Evolutionary conservation across 345 rosid genomes (phyloP).

Genomic region (Anacardium occidentale): DNA sequence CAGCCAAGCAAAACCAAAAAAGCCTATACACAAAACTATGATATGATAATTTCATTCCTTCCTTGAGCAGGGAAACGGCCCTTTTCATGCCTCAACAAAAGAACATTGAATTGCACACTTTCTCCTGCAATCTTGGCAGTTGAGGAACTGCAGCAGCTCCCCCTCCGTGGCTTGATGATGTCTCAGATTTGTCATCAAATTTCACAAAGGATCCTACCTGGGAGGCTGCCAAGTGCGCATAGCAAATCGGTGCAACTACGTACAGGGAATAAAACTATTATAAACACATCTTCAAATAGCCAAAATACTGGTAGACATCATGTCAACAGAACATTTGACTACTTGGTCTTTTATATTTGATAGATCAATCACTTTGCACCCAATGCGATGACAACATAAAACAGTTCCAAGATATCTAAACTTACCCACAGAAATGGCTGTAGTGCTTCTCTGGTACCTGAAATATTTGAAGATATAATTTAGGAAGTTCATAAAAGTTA

Average conservation of each 20-base stretch:
- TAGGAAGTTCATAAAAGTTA: neutral
- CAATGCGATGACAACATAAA: neutral
- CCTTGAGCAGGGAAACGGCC: too few relatives aligned
- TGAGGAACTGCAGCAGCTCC: slow-evolving; percentile 51
- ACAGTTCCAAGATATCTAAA: neutral
- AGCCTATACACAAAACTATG: neutral
- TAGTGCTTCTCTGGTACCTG: slow-evolving; percentile 89
- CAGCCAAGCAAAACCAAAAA: neutral
- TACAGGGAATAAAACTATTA: neutral
- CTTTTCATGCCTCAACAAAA: slow-evolving; percentile 43
- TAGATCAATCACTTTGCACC: too few relatives aligned
- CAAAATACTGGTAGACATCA: neutral
- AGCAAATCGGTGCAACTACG: slow-evolving; percentile 64
- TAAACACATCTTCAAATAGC: neutral
- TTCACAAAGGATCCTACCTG: slow-evolving; percentile 54
- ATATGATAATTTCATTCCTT: neutral
- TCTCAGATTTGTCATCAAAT: slow-evolving; percentile 52
- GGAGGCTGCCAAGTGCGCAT: slow-evolving; percentile 59
- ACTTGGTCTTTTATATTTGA: too few relatives aligned
- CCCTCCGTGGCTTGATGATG: slow-evolving; percentile 57
- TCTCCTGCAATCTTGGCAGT: slow-evolving; percentile 48
- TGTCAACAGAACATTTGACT: too few relatives aligned
- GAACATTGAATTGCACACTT: slow-evolving; percentile 71
- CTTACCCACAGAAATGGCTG: slow-evolving; percentile 84
- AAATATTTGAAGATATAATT: slow-evolving; percentile 15